phyloP scores from a whole-genome alignment of 139 green algal genomes.

The Picochlorum sp. region DNA sequence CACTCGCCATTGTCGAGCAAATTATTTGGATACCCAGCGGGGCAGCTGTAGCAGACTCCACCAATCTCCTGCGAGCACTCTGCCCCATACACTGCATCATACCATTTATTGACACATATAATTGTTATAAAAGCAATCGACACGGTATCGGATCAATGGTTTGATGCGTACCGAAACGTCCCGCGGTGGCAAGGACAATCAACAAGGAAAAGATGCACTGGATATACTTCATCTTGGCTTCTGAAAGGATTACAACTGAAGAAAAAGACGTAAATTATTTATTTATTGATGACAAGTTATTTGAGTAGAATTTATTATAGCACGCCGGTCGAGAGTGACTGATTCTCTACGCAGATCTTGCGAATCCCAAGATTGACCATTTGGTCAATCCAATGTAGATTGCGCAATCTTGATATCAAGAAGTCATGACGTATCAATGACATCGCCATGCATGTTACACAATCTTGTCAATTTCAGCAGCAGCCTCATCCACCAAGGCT shows the following conservation, averaged over 20 bases:
- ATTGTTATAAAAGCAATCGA: neutral
- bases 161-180: neutral
- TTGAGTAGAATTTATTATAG: no score
- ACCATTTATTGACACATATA: neutral
- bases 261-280: no score
- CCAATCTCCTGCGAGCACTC: neutral
- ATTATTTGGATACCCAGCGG: neutral
- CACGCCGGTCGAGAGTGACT: no score
- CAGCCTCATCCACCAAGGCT: constrained; percentile 8
- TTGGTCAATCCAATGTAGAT: no score
- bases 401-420: no score
- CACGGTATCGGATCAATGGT: neutral
- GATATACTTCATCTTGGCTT: neutral
- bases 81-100: neutral
- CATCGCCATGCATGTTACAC: no score
- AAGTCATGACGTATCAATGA: no score
- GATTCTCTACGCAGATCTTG: no score
- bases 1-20: neutral
- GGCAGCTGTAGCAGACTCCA: neutral
- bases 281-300: no score
- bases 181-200: neutral
- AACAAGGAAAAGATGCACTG: neutral
- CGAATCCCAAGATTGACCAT: no score
- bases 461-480: constrained; percentile 3
- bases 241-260: no score